Percentiles rank a stretch among this genome's conserved stretches.
Evolutionary conservation across 192 early-diverging fungal species (phyloP).

Genomic region (Linnemannia schmuckeri): DNA sequence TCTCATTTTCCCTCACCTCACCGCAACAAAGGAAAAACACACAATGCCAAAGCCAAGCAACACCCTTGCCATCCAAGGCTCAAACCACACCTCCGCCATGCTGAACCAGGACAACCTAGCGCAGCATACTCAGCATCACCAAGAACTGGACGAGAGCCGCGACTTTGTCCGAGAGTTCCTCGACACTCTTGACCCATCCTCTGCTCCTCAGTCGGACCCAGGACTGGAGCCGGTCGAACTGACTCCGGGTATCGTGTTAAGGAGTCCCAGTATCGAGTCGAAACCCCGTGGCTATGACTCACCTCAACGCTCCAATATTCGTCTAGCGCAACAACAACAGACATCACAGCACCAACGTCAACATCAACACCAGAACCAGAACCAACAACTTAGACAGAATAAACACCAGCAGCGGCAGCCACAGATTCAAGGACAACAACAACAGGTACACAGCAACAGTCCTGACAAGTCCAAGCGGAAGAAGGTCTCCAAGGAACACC

Average conservation of each 20-base stretch:
- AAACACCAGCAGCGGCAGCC: not conserved
- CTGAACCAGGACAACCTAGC: conserved; percentile 32
- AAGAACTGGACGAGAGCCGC: conserved; percentile 22
- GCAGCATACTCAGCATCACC: conserved; percentile 27
- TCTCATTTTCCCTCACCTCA: not conserved
- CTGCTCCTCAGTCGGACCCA: not conserved
- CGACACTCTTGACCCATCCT: not conserved
- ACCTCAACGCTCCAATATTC: not conserved
- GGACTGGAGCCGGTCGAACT: not conserved
- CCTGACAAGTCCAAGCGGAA: conserved; percentile 1
- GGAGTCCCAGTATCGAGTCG: not conserved
- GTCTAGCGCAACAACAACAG: not conserved
- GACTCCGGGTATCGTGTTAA: not conserved
- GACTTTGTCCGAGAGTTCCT: conserved; percentile 41
- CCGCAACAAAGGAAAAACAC: not conserved
- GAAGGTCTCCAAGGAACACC: not conserved
- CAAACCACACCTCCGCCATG: not conserved
- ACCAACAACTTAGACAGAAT: not conserved
- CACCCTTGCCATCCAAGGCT: not conserved
- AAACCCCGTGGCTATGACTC: not conserved
- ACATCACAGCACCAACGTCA: not conserved
- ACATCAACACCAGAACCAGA: not conserved
- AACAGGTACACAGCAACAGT: not conserved
- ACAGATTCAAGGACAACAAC: not conserved
- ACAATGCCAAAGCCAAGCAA: conserved; percentile 8